These are phyloP conservation scores for Raffaelea ambrosiae DNA, from an alignment of 2,329 filamentous ascomycete genomes.

Conservation along the genomic window DNA sequence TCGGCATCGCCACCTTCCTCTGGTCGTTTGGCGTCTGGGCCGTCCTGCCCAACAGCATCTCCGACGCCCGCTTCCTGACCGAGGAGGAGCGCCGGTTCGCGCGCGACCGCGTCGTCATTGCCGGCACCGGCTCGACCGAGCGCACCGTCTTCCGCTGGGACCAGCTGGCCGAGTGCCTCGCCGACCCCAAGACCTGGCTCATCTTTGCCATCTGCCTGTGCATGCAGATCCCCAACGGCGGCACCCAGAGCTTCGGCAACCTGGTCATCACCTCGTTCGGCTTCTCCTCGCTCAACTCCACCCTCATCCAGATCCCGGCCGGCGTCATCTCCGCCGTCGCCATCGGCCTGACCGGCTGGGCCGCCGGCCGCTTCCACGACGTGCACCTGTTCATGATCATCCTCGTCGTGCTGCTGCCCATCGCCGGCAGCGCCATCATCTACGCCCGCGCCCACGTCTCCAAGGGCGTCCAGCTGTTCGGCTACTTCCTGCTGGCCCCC, in stretches of 20 bases:
- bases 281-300: slow-evolving; percentile 44
- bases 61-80: slow-evolving; percentile 48
- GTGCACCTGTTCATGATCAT: slow-evolving; percentile 43
- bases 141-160: slow-evolving; percentile 38
- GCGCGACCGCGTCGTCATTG: slow-evolving; percentile 34
- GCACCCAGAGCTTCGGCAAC: slow-evolving; percentile 51
- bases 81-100: slow-evolving; percentile 42
- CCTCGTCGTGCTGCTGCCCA: slow-evolving; percentile 39
- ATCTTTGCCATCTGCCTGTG: slow-evolving; percentile 44
- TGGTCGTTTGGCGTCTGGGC: slow-evolving; percentile 40
- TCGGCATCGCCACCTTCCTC: slow-evolving; percentile 17
- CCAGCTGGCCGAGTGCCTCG: slow-evolving; percentile 44
- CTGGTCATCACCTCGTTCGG: slow-evolving; percentile 48
- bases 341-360: slow-evolving; percentile 40
- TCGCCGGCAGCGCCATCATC: slow-evolving; percentile 44
- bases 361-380: slow-evolving; percentile 42
- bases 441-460: slow-evolving; percentile 33
- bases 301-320: slow-evolving; percentile 51
- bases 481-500: slow-evolving; percentile 47
- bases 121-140: slow-evolving; percentile 43
- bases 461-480: slow-evolving; percentile 40
- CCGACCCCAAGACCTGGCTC: slow-evolving; percentile 53
- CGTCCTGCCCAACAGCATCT: slow-evolving; percentile 44
- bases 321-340: slow-evolving; percentile 39
- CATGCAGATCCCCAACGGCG: slow-evolving; percentile 53